A percentile compares a stretch with the other conserved stretches of the same genome.
phyloP scores from a whole-genome alignment of 768 basidiomycete species.

The Inosperma sp. region DNA sequence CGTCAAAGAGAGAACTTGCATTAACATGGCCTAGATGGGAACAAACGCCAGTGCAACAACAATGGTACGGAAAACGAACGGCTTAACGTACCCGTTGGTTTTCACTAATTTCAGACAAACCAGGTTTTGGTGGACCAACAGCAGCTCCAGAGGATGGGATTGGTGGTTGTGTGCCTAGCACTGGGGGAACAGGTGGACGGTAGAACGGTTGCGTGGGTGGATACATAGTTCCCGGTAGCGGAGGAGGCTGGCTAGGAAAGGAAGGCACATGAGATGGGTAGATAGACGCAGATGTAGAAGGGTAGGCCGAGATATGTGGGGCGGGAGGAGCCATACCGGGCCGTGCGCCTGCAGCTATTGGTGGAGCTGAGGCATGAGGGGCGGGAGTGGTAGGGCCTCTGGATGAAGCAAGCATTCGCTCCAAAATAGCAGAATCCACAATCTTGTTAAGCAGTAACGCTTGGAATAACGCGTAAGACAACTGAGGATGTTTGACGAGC shows the following conservation, averaged over 20 bases:
- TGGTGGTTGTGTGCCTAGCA: conserved; percentile 17
- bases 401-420: conserved; percentile 54
- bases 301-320: conserved; percentile 33
- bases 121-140: conserved; percentile 23
- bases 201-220: conserved; percentile 33
- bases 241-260: conserved; percentile 27
- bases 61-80: conserved; percentile 6
- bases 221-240: conserved; percentile 27
- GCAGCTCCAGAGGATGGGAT: conserved; percentile 23
- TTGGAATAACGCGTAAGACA: conserved; percentile 95
- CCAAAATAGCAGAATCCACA: conserved; percentile 80
- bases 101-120: conserved; percentile 42
- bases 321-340: conserved; percentile 23
- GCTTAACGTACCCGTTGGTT: conserved; percentile 40
- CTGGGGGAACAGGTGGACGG: conserved; percentile 28
- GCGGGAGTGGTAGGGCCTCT: conserved; percentile 19
- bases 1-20: conserved; percentile 80
- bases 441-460: conserved; percentile 90
- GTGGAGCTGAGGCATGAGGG: conserved; percentile 15
- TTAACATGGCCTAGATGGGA: conserved; percentile 67
- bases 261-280: conserved; percentile 21
- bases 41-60: conserved; percentile 15
- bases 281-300: conserved; percentile 22
- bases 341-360: conserved; percentile 23
- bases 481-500: conserved; percentile 81